Conservation (phyloP, 2,329 filamentous ascomycete species). For the Penicillium aurantiogriseum region DNA sequence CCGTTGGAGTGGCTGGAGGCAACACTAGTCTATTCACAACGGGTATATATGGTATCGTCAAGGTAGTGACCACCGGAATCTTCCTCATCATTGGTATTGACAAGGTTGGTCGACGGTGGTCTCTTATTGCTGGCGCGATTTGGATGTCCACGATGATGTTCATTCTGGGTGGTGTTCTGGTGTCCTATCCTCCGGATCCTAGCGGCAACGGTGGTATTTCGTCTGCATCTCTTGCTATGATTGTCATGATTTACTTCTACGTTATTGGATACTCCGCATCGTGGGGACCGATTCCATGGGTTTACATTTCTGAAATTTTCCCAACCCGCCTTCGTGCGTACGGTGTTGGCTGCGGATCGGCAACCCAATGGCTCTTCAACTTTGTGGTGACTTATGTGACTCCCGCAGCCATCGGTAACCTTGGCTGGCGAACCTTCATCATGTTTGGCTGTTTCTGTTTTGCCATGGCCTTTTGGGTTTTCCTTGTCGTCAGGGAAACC, state of each 20-base stretch:
- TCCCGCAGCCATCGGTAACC: neutral
- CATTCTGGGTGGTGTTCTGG: constrained; percentile 68
- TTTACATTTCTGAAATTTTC: neutral
- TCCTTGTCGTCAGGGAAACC: neutral
- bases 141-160: constrained; percentile 87
- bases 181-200: neutral
- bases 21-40: constrained; percentile 80
- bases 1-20: constrained; percentile 69
- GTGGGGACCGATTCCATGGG: constrained; percentile 25
- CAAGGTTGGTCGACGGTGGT: constrained; percentile 72
- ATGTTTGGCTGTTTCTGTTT: neutral
- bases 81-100: constrained; percentile 89
- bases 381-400: neutral
- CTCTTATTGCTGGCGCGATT: constrained; percentile 73
- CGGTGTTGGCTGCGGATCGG: neutral
- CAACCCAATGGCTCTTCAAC: neutral
- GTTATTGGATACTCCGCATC: constrained; percentile 29
- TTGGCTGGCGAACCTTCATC: neutral
- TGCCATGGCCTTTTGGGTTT: neutral
- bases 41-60: constrained; percentile 58
- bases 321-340: neutral
- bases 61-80: constrained; percentile 73
- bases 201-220: neutral
- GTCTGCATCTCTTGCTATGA: neutral
- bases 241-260: constrained; percentile 47